Conservation (phyloP, 2,329 filamentous ascomycete genomes). For the Coniosporium tulheliwenetii region DNA sequence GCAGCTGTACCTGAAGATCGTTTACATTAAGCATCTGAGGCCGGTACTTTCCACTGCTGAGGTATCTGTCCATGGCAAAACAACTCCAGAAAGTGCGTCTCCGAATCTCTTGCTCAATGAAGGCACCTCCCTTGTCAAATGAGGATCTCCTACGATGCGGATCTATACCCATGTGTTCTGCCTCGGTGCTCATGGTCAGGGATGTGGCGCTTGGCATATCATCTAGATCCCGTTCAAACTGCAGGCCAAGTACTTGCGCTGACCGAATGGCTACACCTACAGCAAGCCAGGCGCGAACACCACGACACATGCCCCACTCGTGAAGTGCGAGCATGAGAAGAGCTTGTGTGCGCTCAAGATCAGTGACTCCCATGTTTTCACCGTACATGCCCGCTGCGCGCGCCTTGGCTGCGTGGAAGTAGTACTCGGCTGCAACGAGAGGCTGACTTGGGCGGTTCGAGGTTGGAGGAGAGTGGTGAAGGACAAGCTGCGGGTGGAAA, state of each 20-base stretch:
- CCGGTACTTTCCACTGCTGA: slow-evolving; percentile 48
- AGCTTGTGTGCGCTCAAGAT: slow-evolving; percentile 49
- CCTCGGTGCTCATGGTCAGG: slow-evolving; percentile 18
- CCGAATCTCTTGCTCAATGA: slow-evolving; percentile 46
- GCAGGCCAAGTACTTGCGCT: slow-evolving; percentile 45
- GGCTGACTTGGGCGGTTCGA: slow-evolving; percentile 32
- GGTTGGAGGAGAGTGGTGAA: slow-evolving; percentile 36
- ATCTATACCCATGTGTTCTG: slow-evolving; percentile 21
- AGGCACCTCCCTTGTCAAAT: slow-evolving; percentile 19
- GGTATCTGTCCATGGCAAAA: slow-evolving; percentile 54
- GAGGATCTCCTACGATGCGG: slow-evolving; percentile 7
- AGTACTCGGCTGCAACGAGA: slow-evolving; percentile 45
- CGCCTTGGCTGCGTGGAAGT: slow-evolving; percentile 42
- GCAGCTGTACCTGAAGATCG: slow-evolving; percentile 49
- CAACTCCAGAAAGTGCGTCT: slow-evolving; percentile 62
- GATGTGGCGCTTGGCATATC: slow-evolving; percentile 19
- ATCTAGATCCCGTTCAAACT: slow-evolving; percentile 36
- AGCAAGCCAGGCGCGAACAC: slow-evolving; percentile 49
- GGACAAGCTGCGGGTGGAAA: slow-evolving; percentile 46
- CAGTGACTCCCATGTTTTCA: slow-evolving; percentile 32
- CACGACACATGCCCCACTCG: slow-evolving; percentile 52
- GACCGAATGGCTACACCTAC: slow-evolving; percentile 44
- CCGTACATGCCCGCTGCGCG: slow-evolving; percentile 33
- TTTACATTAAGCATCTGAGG: slow-evolving; percentile 42
- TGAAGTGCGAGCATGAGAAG: slow-evolving; percentile 57